Evolutionary conservation across 352 stramenopile genomes (phyloP), one percentile per base, ranked within the genome.

Genomic region (Thalassiosira allenii): DNA sequence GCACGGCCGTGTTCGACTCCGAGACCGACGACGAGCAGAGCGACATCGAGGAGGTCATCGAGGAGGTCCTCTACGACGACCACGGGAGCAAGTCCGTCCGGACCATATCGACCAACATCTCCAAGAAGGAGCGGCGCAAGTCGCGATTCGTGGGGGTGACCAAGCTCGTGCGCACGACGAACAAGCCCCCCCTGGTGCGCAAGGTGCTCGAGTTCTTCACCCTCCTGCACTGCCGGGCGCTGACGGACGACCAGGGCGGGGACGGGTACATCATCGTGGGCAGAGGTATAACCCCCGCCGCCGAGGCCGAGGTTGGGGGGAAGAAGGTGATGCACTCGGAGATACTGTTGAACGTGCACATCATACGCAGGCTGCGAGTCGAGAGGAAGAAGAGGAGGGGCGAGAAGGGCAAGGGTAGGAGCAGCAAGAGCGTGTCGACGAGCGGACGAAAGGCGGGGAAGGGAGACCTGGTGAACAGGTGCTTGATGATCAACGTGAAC

Each of bases 181-280:
- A 80, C 11, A 91, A 82, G 61, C 76, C 80, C 32, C 89, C 89
- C 17, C 59, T 94, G 44, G 59, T 94, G 29, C 73, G 85, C 11
- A 91, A 87, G 57, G 69, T 56, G 23, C 44, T 94, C 8, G 70
- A 90, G 30, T 91, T 93, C 37, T 57, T 86, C 25, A 91, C 79
- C 25, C 47, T 94, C 2, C 34, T 92, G 11, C 87, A 94, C 66
- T 91, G 81, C 34, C 78, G 76, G 20, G 77, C 83, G 77, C 54
- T 94, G 23, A 70, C 74, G 3, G 84, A 92, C 41, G 79, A 87
- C 29, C 70, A 86, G 63, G 81, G 82, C 8, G 83, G 80, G 27
- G 80, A 87, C 64, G 89, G 89, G 22, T 94, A 91, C 62, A 86
- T 93, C 12, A 85, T 94, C 63, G 89, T 94, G 23, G 85, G 68